These are phyloP conservation scores for Termitomyces sp. DNA, from an alignment of 768 basidiomycete species.

Conservation along the genomic window DNA sequence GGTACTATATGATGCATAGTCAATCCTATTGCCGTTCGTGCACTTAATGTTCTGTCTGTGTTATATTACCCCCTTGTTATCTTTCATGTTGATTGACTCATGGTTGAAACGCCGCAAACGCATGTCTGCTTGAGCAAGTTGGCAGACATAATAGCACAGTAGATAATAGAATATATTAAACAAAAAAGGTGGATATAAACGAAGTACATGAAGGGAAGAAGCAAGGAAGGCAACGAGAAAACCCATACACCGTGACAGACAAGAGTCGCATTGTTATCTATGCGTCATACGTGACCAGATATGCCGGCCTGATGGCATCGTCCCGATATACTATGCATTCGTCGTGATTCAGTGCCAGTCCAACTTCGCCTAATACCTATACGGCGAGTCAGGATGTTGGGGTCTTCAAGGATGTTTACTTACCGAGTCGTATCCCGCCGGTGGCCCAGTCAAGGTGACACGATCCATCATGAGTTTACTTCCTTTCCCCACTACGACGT, in stretches of 20 bases:
- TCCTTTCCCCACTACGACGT: slow-evolving; percentile 68
- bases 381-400: background rate
- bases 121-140: background rate
- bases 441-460: slow-evolving; percentile 50
- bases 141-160: background rate
- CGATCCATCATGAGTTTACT: slow-evolving; percentile 63
- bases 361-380: slow-evolving; percentile 50
- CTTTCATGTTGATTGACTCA: too few species aligned
- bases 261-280: background rate
- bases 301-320: slow-evolving; percentile 69
- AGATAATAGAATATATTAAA: background rate
- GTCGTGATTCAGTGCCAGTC: slow-evolving; percentile 64
- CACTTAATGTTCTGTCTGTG: too few species aligned
- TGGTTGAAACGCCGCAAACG: too few species aligned
- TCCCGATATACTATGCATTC: slow-evolving; percentile 67
- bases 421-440: slow-evolving; percentile 66
- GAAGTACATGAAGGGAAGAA: too few species aligned
- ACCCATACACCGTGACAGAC: background rate
- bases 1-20: slow-evolving; percentile 59
- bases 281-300: slow-evolving; percentile 61
- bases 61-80: background rate
- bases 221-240: background rate
- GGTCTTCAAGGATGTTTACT: background rate
- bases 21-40: background rate
- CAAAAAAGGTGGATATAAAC: too few species aligned